Percentiles rank a stretch among this genome's conserved stretches.
Conservation (phyloP, 73 alveolate genomes). For the Paramecium caudatum region DNA sequence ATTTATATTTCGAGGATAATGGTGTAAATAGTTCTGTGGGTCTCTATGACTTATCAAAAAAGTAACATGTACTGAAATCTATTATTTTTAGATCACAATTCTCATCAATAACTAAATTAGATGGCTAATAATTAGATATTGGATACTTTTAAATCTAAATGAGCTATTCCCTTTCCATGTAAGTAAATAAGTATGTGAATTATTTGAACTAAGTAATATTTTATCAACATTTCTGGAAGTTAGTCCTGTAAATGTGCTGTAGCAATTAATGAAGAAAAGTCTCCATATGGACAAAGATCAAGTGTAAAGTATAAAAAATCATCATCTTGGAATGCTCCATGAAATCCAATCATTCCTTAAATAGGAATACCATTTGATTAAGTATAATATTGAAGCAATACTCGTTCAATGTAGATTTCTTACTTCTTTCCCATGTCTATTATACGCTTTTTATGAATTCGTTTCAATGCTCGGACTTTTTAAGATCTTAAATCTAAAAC, state of each 20-base stretch:
- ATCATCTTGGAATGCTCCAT: slow-evolving; percentile 47
- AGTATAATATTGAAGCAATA: not conserved
- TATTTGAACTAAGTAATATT: slow-evolving; percentile 15
- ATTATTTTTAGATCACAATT: slow-evolving; percentile 33
- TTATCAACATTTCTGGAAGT: slow-evolving; percentile 2
- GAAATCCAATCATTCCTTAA: slow-evolving; percentile 38
- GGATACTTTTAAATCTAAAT: slow-evolving; percentile 32
- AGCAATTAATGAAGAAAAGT: not conserved
- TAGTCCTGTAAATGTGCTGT: not conserved
- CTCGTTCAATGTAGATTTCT: slow-evolving; percentile 49
- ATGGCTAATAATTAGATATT: not conserved
- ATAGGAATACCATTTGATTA: not conserved
- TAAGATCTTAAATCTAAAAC: slow-evolving; percentile 4
- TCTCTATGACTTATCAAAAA: not conserved
- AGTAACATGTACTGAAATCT: slow-evolving; percentile 48
- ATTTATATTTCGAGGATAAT: not conserved
- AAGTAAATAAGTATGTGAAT: not conserved
- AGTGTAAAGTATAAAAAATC: not conserved
- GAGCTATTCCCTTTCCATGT: slow-evolving; percentile 48
- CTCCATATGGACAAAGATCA: slow-evolving; percentile 60
- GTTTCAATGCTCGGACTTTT: not conserved
- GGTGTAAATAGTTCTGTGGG: not conserved
- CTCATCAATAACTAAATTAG: slow-evolving; percentile 28
- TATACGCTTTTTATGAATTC: not conserved
- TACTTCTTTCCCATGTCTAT: not conserved